Percentiles rank a stretch among this genome's conserved stretches.
phyloP scores from a whole-genome alignment of 176 grass and related monocot species.

The Calamus simplicifolius region DNA sequence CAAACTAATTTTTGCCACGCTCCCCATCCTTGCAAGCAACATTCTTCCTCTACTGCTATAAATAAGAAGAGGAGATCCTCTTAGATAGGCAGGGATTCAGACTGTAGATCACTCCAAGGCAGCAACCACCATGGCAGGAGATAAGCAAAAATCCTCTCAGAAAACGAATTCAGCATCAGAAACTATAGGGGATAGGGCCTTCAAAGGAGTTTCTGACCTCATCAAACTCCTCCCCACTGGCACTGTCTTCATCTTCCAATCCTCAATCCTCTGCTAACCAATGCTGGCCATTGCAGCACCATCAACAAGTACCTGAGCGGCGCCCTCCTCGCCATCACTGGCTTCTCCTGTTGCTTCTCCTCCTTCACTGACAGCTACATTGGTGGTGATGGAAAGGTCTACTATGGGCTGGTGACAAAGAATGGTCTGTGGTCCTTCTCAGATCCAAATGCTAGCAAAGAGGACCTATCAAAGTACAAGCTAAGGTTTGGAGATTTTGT shows the following conservation, averaged over 20 bases:
- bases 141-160: too few species aligned
- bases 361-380: conserved; percentile 11
- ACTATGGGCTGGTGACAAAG: conserved; percentile 11
- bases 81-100: too few species aligned
- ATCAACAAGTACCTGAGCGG: conserved; percentile 5
- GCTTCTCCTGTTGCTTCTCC: conserved; percentile 5
- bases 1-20: too few species aligned
- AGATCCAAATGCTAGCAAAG: not conserved
- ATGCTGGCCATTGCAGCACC: conserved; percentile 4
- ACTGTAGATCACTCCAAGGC: too few species aligned
- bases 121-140: too few species aligned
- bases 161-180: too few species aligned
- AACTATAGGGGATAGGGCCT: conserved; percentile 1
- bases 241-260: conserved; percentile 15
- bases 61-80: too few species aligned
- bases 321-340: not conserved
- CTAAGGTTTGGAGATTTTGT: not conserved
- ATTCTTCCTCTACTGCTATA: too few species aligned
- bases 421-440: conserved; percentile 7
- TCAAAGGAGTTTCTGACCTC: conserved; percentile 6
- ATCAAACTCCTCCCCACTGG: conserved; percentile 8
- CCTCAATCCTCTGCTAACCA: conserved; percentile 11
- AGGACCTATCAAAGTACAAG: conserved; percentile 1
- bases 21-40: too few species aligned
- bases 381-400: not conserved